Base-by-base conservation (phyloP, 2,329 filamentous ascomycete species). In the Neopestalotiopsis clavispora region DNA sequence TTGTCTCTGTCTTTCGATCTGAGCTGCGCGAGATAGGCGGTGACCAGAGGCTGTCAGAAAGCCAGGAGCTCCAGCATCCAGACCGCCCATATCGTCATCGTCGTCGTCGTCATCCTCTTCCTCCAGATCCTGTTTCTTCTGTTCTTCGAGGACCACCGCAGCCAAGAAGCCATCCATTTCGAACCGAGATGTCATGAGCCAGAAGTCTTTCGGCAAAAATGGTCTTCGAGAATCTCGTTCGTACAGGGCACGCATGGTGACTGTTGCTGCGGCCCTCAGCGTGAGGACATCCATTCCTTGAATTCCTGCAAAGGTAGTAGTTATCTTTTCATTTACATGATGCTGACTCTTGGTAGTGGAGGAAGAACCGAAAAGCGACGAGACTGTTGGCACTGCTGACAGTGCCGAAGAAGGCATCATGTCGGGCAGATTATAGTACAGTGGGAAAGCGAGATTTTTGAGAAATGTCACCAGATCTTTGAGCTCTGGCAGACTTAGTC, bases 131-230 rank as follows among this genome's bases (percentile, higher is more conserved):
- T 90, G 87, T 75, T 94, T 92, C 45, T 92, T 86, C 77, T 97
- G 91, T 77, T 98, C 94, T 80, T 99, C 96, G 60, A 90, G 86
- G 2, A 98, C 94, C 1, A 98, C 95, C 1, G 93, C 92, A 9
- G 89, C 86, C 60, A 97, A 92, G 75, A 98, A 98, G 0, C 92
- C 90, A 71, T 92, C 90, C 91, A 97, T 96, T 75, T 98, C 92
- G 68, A 98, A 93, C 70, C 90, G 91, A 0, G 84, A 85, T 1
- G 92, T 96, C 95, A 98, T 98, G 45, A 98, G 85, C 96, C 96
- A 99, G 78, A 97, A 95, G 63, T 90, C 88, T n/a, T 86, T 82
- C 1, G 94, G 92, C 28, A 98, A 82, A 77, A 98, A 98, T 38
- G 88, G 90, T 28, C 95, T 90, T 69, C 96, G 87, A 7, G 96